Base-by-base conservation (phyloP, 306 rosid genomes). In the Pterocarpus macrocarpus region DNA sequence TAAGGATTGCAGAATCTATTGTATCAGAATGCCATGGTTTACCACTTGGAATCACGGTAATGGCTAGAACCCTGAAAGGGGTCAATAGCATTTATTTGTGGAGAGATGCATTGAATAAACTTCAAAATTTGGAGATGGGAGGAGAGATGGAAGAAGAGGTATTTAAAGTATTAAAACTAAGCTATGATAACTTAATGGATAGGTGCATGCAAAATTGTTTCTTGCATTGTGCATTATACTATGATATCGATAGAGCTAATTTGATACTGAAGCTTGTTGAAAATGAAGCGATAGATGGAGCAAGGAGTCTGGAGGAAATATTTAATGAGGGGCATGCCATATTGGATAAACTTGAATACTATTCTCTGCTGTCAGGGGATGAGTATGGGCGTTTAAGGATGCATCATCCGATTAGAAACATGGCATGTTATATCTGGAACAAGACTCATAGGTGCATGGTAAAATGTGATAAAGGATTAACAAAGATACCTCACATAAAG, bases 11-110 rank as follows among this genome's bases (percentile, higher is more conserved):
- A 8, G 38, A 0, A 47, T 4, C 0, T 11, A 1, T 73, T 12
- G 62, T 16, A 22, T 0, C 0, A 0, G 0, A 15, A 1, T 78
- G 32, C 0, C 3, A 0, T 2, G 43, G 57, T 43, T 78, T 83
- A 67, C 83, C 80, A 1, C 86, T 82, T 61, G 86, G 17, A 39
- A 62, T 82, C 7, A 50, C 2, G 3, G 71, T 53, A 7, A 71
- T 80, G 64, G 86, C 79, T 3, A 47, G 70, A 55, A 64, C 22
- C 16, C 11, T 83, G 69, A 77, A 55, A 64, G 75, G 64, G 6
- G 0, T 30, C 0, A 4, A 43, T 11, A 30, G 8, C 9, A 56
- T 65, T 36, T 2, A 8, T 17, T 22, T 13, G n/a, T 63, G 84
- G 73, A 71, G 59, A 35, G 34, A 75, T 34, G 43, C 52, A 16